Percentiles rank a stretch among this genome's conserved stretches.
Evolutionary conservation across 768 basidiomycete species (phyloP).

Genomic region (Rhizopogon vulgaris): DNA sequence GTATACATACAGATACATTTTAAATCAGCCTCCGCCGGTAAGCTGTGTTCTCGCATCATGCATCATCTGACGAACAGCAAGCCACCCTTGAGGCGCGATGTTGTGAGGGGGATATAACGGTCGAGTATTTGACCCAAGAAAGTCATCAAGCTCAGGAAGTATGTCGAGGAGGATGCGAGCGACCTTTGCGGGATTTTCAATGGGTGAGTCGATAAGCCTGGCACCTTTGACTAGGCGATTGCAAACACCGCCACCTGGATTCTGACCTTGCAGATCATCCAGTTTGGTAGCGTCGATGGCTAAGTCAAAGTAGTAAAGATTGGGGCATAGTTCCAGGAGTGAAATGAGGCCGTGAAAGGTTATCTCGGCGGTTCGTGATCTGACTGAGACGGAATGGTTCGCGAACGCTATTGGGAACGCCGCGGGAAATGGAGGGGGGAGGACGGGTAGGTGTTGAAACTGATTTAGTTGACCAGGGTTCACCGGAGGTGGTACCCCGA

Average conservation of each 20-base stretch:
- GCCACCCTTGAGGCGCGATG: not conserved
- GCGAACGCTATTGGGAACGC: not conserved
- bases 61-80: not conserved
- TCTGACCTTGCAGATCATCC: not conserved
- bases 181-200: not conserved
- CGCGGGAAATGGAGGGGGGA: not conserved
- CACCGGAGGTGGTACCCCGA: not conserved
- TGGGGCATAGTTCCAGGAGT: not conserved
- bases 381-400: not conserved
- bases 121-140: not conserved
- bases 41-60: not conserved
- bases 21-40: not conserved
- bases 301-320: constrained; percentile 1
- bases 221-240: not conserved
- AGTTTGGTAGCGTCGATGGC: not conserved
- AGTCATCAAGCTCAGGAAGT: constrained; percentile 1
- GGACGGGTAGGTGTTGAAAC: not conserved
- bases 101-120: not conserved
- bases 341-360: not conserved
- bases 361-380: not conserved
- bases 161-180: constrained; percentile 1
- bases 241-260: not conserved
- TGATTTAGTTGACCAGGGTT: not conserved
- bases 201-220: not conserved
- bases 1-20: not conserved